Percentiles rank a stretch among this genome's conserved stretches.
Evolutionary conservation across 2,329 filamentous ascomycete genomes (phyloP).

Genomic region (Diplocarpon rosae): DNA sequence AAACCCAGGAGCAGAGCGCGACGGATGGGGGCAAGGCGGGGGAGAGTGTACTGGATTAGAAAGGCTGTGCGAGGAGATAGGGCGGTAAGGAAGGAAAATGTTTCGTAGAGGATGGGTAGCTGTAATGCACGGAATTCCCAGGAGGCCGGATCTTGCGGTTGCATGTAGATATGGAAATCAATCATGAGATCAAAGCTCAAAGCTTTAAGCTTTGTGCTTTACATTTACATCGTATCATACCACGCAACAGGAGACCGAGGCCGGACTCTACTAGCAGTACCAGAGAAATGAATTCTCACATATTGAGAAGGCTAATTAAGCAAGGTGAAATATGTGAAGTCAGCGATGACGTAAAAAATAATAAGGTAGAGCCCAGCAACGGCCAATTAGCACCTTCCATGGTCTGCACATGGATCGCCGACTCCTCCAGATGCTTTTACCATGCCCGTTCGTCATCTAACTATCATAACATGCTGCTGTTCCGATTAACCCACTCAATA

Average conservation of each 20-base stretch:
- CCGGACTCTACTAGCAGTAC: slow-evolving; percentile 19
- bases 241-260: slow-evolving; percentile 8
- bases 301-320: slow-evolving; percentile 29
- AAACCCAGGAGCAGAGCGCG: slow-evolving; percentile 8
- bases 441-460: slow-evolving; percentile 9
- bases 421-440: too few relatives aligned
- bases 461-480: slow-evolving; percentile 23
- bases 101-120: background rate
- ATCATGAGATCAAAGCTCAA: background rate
- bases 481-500: slow-evolving; percentile 48
- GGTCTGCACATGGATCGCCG: slow-evolving; percentile 20
- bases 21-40: slow-evolving; percentile 9
- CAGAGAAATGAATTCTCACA: slow-evolving; percentile 22
- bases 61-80: background rate
- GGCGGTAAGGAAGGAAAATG: background rate
- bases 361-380: slow-evolving; percentile 22
- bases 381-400: slow-evolving; percentile 22
- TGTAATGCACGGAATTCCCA: background rate
- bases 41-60: slow-evolving; percentile 12
- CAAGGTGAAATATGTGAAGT: slow-evolving; percentile 26
- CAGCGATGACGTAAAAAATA: slow-evolving; percentile 15
- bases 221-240: slow-evolving; percentile 11
- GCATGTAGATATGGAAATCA: slow-evolving; percentile 7
- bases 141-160: background rate
- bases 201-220: slow-evolving; percentile 8